phyloP scores from a whole-genome alignment of 2,329 filamentous ascomycete species.

The Coniochaeta sp. region DNA sequence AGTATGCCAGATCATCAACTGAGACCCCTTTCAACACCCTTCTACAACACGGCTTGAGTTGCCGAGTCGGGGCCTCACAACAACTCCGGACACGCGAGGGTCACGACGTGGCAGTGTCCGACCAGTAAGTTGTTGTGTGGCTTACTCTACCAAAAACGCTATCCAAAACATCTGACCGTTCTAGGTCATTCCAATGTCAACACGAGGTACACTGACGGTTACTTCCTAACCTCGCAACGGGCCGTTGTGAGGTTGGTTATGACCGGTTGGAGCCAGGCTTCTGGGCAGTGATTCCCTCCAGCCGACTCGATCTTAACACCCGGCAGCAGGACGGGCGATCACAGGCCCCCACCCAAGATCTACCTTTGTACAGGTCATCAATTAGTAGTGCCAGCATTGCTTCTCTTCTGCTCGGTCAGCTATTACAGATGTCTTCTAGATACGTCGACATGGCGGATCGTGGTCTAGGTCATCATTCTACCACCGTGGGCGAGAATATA shows the following conservation, averaged over 20 bases:
- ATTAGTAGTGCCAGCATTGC: not conserved
- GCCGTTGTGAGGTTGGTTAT: not conserved
- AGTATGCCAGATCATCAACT: not conserved
- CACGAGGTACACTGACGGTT: not conserved
- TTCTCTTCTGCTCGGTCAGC: not conserved
- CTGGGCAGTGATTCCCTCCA: not conserved
- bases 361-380: not conserved
- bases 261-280: not conserved
- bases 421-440: not conserved
- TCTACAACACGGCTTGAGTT: not conserved
- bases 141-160: not conserved
- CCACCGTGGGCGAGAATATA: not conserved
- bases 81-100: not conserved
- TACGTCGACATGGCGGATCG: too few species aligned
- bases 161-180: not conserved
- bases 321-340: not conserved
- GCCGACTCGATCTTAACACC: not conserved
- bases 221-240: not conserved
- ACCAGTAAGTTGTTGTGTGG: not conserved
- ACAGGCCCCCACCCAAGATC: not conserved
- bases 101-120: not conserved
- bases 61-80: not conserved
- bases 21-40: not conserved
- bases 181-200: not conserved
- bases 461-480: not conserved